Base-by-base conservation (phyloP, 1,139 yeast species). In the Kodamaea sp. region DNA sequence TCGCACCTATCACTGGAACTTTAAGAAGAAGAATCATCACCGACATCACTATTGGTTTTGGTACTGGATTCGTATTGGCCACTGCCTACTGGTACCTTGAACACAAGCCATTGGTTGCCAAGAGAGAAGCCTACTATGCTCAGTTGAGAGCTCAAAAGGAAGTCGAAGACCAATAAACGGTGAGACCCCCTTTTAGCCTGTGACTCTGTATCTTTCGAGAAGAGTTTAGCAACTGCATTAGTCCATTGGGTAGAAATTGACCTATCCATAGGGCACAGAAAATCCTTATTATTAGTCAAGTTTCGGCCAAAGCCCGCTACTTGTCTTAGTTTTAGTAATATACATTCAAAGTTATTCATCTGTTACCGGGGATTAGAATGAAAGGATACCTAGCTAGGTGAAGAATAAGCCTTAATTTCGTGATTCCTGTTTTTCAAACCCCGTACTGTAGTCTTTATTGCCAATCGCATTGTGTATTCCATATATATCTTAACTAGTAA, bases 1-100 rank as follows among this genome's bases (percentile, higher is more conserved):
- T 89, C 59, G 88, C 95, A 59, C 96, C 96, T 55, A 88, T 90
- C 57, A 78, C 83, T 40, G 97, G 97, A 51, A 71, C 85, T 49
- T 76, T 90, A 48, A 86, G 78, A 71, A 87, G 81, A 74, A 83
- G 81, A 68, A 80, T 87, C 65, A 75, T 84, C 60, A 76, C 85
- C 50, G 97, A 92, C 59, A 78, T 90, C 63, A 48, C 80, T 53
- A 66, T 82, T 50, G 95, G 95, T 46, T 66, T 70, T 44, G 74
- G 57, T 37, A 55, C 61, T 47, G 76, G 76, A 13, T 64, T 66
- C 34, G 71, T 57, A 30, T 39, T 56, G 49, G 68, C 75, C 53
- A 85, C 79, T 41, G 61, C 69, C 46, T 69, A 66, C 62, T 83
- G 84, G 85, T 80, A 89, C 86, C 78, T 78, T 76, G 78, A 55